These are phyloP conservation scores for Apiospora phragmitis DNA, from an alignment of 2,329 filamentous ascomycete genomes.

Conservation along the genomic window DNA sequence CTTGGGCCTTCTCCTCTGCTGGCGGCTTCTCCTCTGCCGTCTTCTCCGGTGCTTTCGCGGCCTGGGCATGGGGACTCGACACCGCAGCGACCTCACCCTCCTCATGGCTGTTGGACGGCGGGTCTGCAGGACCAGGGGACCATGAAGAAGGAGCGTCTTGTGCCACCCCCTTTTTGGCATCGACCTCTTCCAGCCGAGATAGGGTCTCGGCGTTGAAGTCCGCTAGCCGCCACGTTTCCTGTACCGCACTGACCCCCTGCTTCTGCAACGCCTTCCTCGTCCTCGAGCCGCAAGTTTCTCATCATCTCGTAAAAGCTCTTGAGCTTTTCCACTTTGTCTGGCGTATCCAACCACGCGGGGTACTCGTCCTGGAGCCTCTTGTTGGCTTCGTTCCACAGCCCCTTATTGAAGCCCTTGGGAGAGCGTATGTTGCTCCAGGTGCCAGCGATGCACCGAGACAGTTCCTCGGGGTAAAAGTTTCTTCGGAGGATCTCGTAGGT, in stretches of 20 bases:
- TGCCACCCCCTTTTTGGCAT: neutral
- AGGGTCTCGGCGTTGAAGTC: neutral
- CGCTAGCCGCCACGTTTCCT: neutral
- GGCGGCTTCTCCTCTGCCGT: neutral
- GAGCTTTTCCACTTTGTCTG: neutral
- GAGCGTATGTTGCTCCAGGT: neutral
- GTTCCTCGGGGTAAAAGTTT: neutral
- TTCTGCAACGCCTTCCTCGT: neutral
- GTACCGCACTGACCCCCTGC: neutral
- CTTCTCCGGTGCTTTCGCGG: neutral
- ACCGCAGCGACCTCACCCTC: neutral
- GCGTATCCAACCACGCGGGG: neutral
- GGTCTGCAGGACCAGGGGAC: too few relatives aligned
- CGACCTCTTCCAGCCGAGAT: neutral
- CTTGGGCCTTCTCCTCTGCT: neutral
- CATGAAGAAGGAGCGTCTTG: neutral
- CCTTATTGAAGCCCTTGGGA: neutral
- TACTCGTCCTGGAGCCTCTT: rapidly evolving
- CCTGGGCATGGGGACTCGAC: neutral
- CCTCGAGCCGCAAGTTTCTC: neutral
- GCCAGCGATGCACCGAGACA: neutral
- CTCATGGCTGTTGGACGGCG: neutral
- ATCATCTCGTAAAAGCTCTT: neutral
- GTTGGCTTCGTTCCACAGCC: neutral
- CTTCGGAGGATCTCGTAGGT: neutral